Conservation (phyloP, 805 yeast genomes). For the Starmerella bombi region DNA sequence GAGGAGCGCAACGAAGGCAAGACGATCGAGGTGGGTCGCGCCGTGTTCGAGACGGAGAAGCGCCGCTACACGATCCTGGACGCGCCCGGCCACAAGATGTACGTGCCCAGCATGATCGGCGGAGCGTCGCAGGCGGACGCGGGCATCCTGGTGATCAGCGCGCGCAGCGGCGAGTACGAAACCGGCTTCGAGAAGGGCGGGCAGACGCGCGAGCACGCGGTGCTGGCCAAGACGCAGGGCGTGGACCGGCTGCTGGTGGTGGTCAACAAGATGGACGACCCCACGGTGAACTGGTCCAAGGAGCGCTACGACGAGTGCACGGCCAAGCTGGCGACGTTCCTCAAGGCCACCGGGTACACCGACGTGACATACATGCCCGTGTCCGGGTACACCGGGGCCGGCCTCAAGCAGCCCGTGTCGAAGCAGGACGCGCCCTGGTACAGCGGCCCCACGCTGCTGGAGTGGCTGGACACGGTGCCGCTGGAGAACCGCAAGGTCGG, state of each 20-base stretch:
- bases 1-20: slow-evolving; percentile 99
- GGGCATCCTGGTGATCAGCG: slow-evolving; percentile 92
- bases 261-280: slow-evolving; percentile 97
- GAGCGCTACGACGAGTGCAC: slow-evolving; percentile 95
- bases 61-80: slow-evolving; percentile 96
- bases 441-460: slow-evolving; percentile 80
- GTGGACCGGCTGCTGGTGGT: slow-evolving; percentile 87
- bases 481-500: slow-evolving; percentile 73
- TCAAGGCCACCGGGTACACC: slow-evolving; percentile 75
- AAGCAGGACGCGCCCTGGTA: slow-evolving; percentile 80
- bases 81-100: slow-evolving; percentile 99
- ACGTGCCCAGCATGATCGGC: slow-evolving; percentile 98
- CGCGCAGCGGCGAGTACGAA: slow-evolving; percentile 98
- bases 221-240: slow-evolving; percentile 96
- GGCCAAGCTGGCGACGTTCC: slow-evolving; percentile 57
- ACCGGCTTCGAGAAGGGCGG: slow-evolving; percentile 99
- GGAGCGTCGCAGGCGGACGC: slow-evolving; percentile 99
- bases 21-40: slow-evolving; percentile 97
- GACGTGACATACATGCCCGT: slow-evolving; percentile 93
- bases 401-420: slow-evolving; percentile 74
- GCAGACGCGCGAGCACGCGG: slow-evolving; percentile 95
- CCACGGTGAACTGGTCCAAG: slow-evolving; percentile 91
- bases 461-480: slow-evolving; percentile 72
- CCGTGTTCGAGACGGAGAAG: slow-evolving; percentile 93
- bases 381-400: slow-evolving; percentile 95